phyloP scores from a whole-genome alignment of 2,329 filamentous ascomycete genomes.

The Trichoderma sp. region DNA sequence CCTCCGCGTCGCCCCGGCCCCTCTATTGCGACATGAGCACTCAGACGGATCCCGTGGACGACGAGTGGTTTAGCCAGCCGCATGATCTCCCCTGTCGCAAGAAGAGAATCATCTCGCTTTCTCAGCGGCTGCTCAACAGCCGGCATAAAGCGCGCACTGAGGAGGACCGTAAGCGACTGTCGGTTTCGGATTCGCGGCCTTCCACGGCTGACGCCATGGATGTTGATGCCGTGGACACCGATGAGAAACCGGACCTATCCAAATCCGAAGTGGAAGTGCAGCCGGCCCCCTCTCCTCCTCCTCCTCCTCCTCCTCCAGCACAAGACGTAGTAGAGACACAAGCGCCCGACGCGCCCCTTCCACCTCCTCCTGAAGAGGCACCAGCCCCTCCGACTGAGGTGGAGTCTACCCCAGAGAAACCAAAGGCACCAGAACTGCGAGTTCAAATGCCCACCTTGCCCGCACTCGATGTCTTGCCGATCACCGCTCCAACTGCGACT shows the following conservation, averaged over 20 bases:
- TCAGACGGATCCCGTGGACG: constrained; percentile 54
- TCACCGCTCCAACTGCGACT: constrained; percentile 35
- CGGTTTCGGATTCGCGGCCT: constrained; percentile 21
- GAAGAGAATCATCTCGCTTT: constrained; percentile 51
- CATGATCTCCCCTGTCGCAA: constrained; percentile 38
- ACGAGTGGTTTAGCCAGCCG: constrained; percentile 49
- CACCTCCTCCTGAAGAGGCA: constrained; percentile 20
- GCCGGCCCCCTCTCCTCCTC: constrained; percentile 25
- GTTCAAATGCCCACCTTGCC: constrained; percentile 58
- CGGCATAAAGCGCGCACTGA: constrained; percentile 43
- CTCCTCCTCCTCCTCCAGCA: constrained; percentile 27
- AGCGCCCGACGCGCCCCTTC: constrained; percentile 32
- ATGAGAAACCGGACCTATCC: constrained; percentile 27
- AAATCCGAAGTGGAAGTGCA: constrained; percentile 23
- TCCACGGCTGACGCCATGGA: constrained; percentile 39
- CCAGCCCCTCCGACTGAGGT: constrained; percentile 22
- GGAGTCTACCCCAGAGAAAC: constrained; percentile 27
- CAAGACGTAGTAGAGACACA: constrained; percentile 26
- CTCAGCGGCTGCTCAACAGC: constrained; percentile 50
- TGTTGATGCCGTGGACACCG: constrained; percentile 36
- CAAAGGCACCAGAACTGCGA: constrained; percentile 45
- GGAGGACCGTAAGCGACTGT: constrained; percentile 35
- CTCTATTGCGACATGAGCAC: constrained; percentile 50
- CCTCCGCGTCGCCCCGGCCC: constrained; percentile 38
- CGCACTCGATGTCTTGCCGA: constrained; percentile 42